Base-by-base conservation (phyloP, 306 rosid species). In the Senna siamea region DNA sequence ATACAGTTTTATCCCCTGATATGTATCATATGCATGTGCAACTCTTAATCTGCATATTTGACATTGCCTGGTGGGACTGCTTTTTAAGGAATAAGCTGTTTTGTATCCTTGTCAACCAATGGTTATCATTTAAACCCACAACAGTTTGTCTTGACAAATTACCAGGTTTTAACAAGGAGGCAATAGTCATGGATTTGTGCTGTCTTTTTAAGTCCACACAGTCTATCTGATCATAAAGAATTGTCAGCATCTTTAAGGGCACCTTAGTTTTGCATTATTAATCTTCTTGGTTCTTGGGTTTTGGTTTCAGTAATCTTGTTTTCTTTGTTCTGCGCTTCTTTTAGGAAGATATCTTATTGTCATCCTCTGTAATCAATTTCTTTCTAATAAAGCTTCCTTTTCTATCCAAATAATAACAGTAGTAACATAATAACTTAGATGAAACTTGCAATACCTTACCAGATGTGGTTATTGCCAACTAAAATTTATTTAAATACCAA, bases 381-480 rank as follows among this genome's bases (percentile, higher is more conserved):
- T n/a, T 48, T 60, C 66, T 60, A 1, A 35, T 17, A 32, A n/a
- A n/a, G 23, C 14, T 7, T 7, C 20, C 5, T 60, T 35, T 34
- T 15, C 2, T n/a, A 34, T 9, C 12, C 44, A 60, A 20, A 34
- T 60, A 60, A 34, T n/a, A 60, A 60, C 6, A 46, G 6, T 5
- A 7, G 22, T 40, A 43, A 26, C n/a, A 37, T 9, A 6, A 7
- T 6, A 50, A 7, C 34, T 5, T 8, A 48, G 11, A 34, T 52
- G 51, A 70, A 52, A 35, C 38, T 34, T n/a, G 18, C 34, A 46
- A 54, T 77, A 44, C 71, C 34, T 28, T 40, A 30, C 4, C 9
- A 35, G 12, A 38, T 14, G 66, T 17, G 8, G 34, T 72, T 54
- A 65, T 50, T 75, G 71, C 47, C 55, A 48, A 57, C 37, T 40